Evolutionary conservation across 768 basidiomycete genomes (phyloP).

Genomic region (Rhodotorula sphaerocarpa): DNA sequence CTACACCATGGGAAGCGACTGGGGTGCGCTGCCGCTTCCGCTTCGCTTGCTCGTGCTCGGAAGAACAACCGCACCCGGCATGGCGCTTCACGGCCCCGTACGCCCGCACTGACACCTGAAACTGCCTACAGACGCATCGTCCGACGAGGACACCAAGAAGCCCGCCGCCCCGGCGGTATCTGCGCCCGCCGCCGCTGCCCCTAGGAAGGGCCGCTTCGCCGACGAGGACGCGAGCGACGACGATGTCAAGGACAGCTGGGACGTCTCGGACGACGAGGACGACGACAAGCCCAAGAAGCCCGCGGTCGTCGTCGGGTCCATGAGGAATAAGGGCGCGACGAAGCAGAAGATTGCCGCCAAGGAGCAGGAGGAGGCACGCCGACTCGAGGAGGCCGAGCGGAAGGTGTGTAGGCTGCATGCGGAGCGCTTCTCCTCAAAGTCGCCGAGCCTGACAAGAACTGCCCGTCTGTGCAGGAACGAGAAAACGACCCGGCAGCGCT

Average conservation of each 20-base stretch:
- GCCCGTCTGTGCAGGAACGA: slow-evolving; percentile 44
- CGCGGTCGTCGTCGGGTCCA: slow-evolving; percentile 43
- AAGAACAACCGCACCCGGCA: too few species aligned
- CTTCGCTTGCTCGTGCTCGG: neutral
- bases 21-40: slow-evolving; percentile 3
- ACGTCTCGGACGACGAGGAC: slow-evolving; percentile 59
- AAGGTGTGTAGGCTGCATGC: slow-evolving; percentile 20
- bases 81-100: neutral
- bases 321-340: slow-evolving; percentile 85
- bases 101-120: neutral
- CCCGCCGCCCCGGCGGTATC: slow-evolving; percentile 43
- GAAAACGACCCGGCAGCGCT: slow-evolving; percentile 71
- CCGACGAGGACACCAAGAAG: slow-evolving; percentile 44
- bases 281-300: slow-evolving; percentile 51
- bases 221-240: slow-evolving; percentile 80
- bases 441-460: too few species aligned
- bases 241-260: slow-evolving; percentile 87
- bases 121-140: slow-evolving; percentile 14
- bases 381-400: slow-evolving; percentile 47
- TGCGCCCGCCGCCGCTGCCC: slow-evolving; percentile 34
- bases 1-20: slow-evolving; percentile 3
- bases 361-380: slow-evolving; percentile 63
- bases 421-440: neutral
- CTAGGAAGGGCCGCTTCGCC: slow-evolving; percentile 58
- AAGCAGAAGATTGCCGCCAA: slow-evolving; percentile 90